Evolutionary conservation across 2,329 filamentous ascomycete species (phyloP).

Genomic region (Rutstroemia sp.): DNA sequence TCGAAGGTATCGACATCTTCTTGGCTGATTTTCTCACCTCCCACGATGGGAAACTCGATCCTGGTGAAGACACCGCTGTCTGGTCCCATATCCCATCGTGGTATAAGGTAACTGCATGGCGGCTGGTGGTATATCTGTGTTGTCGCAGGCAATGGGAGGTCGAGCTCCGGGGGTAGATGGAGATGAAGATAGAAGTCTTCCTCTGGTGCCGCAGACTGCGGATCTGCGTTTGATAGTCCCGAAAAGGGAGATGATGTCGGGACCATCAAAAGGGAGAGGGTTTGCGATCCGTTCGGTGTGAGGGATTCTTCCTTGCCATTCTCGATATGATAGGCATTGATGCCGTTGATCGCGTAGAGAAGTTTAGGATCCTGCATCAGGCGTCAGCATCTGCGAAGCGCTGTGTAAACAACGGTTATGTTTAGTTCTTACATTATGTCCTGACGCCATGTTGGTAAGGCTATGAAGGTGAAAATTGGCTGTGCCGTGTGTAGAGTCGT

Average conservation of each 20-base stretch:
- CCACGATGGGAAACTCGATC: constrained; percentile 77
- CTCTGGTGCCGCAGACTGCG: constrained; percentile 50
- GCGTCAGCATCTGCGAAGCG: constrained; percentile 10
- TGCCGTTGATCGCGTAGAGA: constrained; percentile 69
- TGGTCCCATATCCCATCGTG: constrained; percentile 86
- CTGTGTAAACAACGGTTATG: not conserved
- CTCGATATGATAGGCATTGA: constrained; percentile 84
- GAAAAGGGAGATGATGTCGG: constrained; percentile 73
- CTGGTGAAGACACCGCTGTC: constrained; percentile 86
- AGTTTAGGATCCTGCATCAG: constrained; percentile 49
- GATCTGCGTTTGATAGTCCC: constrained; percentile 43
- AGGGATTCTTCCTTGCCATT: constrained; percentile 78
- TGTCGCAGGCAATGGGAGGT: constrained; percentile 85
- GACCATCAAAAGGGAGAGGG: constrained; percentile 90
- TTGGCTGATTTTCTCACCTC: constrained; percentile 66
- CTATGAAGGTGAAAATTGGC: not conserved
- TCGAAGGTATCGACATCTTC: constrained; percentile 96
- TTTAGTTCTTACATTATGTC: constrained; percentile 23
- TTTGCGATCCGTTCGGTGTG: constrained; percentile 81
- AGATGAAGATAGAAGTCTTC: constrained; percentile 97
- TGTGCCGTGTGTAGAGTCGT: not conserved
- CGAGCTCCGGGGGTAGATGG: constrained; percentile 88
- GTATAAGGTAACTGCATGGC: constrained; percentile 86
- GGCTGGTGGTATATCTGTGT: constrained; percentile 97
- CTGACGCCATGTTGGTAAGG: constrained; percentile 21